Conservation (phyloP, 495 filamentous ascomycete genomes). For the Platismatia glauca region DNA sequence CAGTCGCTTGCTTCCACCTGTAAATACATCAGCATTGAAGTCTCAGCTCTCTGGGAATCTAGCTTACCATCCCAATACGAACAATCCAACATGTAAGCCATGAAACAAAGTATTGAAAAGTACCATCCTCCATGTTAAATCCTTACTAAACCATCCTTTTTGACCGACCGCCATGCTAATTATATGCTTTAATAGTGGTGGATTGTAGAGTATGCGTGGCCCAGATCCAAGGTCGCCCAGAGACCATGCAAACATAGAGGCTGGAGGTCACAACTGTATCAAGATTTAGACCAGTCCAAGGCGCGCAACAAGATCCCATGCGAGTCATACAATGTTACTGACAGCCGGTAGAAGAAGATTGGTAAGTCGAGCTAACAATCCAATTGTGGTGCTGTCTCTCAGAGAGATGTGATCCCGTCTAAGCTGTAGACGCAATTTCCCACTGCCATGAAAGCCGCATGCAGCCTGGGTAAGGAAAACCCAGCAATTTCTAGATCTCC, state of each 20-base stretch:
- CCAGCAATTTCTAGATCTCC: neutral
- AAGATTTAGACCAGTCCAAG: neutral
- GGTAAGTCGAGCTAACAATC: neutral
- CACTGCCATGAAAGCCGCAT: slow-evolving; percentile 9
- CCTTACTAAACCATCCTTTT: slow-evolving; percentile 19
- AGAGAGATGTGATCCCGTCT: neutral
- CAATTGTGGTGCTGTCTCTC: neutral
- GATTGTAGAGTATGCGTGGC: neutral
- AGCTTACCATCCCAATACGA: slow-evolving; percentile 80
- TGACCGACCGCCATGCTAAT: slow-evolving; percentile 19
- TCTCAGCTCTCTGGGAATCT: neutral
- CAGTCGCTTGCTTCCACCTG: slow-evolving; percentile 69
- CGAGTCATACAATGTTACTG: neutral
- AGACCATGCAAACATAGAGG: neutral
- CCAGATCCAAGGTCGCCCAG: neutral
- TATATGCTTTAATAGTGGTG: neutral
- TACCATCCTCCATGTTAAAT: slow-evolving; percentile 58
- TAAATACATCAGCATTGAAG: slow-evolving; percentile 1
- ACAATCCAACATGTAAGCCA: slow-evolving; percentile 69
- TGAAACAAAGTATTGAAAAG: slow-evolving; percentile 83
- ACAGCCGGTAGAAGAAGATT: neutral
- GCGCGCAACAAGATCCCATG: neutral
- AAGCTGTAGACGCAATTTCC: neutral
- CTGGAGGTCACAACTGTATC: neutral
- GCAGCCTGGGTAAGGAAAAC: neutral